A percentile compares a stretch with the other conserved stretches of the same genome.
Evolutionary conservation across 345 rosid species (phyloP).

Genomic region (Zanthoxylum bungeanum): DNA sequence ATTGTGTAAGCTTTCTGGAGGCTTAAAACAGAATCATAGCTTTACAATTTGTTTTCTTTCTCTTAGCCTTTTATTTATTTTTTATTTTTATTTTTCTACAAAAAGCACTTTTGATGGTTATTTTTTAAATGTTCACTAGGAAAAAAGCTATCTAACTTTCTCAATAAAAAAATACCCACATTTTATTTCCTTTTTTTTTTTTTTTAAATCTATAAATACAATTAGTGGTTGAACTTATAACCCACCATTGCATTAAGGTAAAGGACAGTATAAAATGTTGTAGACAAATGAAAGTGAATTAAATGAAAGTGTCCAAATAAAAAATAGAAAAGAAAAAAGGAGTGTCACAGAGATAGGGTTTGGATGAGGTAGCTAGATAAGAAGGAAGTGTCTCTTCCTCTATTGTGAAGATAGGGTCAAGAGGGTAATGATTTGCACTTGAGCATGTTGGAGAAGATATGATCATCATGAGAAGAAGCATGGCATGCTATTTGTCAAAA

Average conservation of each 20-base stretch:
- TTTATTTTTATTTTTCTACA: neutral
- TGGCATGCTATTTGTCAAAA: conserved; percentile 11
- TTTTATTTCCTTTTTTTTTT: neutral
- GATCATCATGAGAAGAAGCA: conserved; percentile 12
- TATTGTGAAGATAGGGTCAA: conserved; percentile 39
- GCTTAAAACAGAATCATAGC: conserved; percentile 23
- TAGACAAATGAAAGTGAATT: neutral
- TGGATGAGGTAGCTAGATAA: neutral
- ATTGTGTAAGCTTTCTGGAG: conserved; percentile 15
- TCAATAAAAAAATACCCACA: neutral
- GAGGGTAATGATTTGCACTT: conserved; percentile 38
- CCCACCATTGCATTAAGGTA: neutral
- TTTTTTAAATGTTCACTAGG: neutral
- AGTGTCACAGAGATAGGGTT: neutral
- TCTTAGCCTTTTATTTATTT: neutral
- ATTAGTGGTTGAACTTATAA: neutral
- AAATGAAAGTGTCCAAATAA: too few species aligned
- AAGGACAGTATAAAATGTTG: neutral
- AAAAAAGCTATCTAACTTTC: conserved; percentile 30
- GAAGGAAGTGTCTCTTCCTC: neutral
- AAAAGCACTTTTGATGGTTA: neutral
- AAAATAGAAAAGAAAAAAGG: neutral
- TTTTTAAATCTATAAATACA: neutral
- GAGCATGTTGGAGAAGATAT: conserved; percentile 28
- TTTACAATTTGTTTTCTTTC: conserved; percentile 13